Conservation (phyloP, 768 basidiomycete genomes). For the Calocybe cyanea region DNA sequence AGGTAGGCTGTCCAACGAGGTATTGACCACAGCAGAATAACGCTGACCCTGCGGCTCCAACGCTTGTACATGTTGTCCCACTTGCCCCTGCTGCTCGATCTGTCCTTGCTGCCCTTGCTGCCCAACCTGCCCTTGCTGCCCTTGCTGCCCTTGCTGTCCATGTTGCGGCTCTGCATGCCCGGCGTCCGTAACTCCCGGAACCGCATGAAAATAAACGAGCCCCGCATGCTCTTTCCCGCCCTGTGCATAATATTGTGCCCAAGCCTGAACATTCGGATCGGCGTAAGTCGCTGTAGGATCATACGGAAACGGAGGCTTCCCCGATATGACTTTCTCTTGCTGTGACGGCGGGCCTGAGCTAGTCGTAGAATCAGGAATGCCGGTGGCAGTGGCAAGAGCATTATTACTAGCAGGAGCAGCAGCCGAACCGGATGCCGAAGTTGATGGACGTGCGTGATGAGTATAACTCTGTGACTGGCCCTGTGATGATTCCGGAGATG, state of each 20-base stretch:
- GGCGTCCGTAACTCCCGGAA: constrained; percentile 66
- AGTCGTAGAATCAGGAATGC: constrained; percentile 15
- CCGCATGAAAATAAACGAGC: constrained; percentile 74
- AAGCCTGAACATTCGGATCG: constrained; percentile 80
- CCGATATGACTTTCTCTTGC: constrained; percentile 23
- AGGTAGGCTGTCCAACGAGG: constrained; percentile 8
- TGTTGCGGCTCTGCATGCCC: constrained; percentile 10
- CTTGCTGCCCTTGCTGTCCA: no score
- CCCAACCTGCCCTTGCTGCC: no score
- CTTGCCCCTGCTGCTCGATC: no score
- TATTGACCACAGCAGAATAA: constrained; percentile 4
- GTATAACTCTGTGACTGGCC: no score
- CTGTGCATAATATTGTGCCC: constrained; percentile 82
- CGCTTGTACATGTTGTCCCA: no score
- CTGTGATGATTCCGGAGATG: no score
- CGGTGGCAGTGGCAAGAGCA: no score
- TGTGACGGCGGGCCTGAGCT: constrained; percentile 11
- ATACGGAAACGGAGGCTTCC: constrained; percentile 49
- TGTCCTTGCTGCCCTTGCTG: no score
- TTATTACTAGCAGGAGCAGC: no score
- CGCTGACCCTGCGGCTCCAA: constrained; percentile 11
- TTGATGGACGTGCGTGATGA: no score
- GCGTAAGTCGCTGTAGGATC: constrained; percentile 66
- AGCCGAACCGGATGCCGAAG: no score
- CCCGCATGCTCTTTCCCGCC: constrained; percentile 75